phyloP scores from a whole-genome alignment of 176 grass and related monocot genomes.

The Ensete glaucum region DNA sequence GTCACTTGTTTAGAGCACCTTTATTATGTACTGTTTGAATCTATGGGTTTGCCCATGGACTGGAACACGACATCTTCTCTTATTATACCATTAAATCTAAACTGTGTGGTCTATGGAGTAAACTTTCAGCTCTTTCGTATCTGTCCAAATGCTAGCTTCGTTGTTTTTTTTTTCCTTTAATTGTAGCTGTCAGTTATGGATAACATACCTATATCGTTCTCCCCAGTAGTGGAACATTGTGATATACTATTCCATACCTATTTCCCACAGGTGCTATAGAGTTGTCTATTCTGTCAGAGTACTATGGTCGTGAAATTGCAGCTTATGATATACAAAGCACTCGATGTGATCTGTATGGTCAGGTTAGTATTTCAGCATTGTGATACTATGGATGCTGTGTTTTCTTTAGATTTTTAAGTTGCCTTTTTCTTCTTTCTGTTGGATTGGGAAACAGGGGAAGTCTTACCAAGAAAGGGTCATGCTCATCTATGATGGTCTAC shows the following conservation, averaged over 20 bases:
- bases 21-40: too few species aligned
- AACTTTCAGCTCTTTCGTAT: not conserved
- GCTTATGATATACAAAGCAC: slow-evolving; percentile 90
- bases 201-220: too few species aligned
- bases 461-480: slow-evolving; percentile 71
- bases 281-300: slow-evolving; percentile 73
- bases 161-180: too few species aligned
- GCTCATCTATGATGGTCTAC: slow-evolving; percentile 92
- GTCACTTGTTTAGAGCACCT: too few species aligned
- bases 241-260: slow-evolving; percentile 21
- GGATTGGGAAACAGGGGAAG: slow-evolving; percentile 44
- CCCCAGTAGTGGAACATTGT: too few species aligned
- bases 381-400: not conserved
- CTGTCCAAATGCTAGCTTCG: too few species aligned
- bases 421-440: not conserved
- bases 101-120: not conserved
- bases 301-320: slow-evolving; percentile 87
- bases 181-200: too few species aligned
- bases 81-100: not conserved
- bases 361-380: slow-evolving; percentile 30
- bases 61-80: too few species aligned
- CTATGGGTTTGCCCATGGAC: too few species aligned
- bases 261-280: slow-evolving; percentile 70
- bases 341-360: slow-evolving; percentile 93
- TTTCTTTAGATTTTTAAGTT: not conserved